Percentiles rank a stretch among this genome's conserved stretches.
Conservation (phyloP, 2,329 filamentous ascomycete genomes). For the Ceratocystis harringtonii region DNA sequence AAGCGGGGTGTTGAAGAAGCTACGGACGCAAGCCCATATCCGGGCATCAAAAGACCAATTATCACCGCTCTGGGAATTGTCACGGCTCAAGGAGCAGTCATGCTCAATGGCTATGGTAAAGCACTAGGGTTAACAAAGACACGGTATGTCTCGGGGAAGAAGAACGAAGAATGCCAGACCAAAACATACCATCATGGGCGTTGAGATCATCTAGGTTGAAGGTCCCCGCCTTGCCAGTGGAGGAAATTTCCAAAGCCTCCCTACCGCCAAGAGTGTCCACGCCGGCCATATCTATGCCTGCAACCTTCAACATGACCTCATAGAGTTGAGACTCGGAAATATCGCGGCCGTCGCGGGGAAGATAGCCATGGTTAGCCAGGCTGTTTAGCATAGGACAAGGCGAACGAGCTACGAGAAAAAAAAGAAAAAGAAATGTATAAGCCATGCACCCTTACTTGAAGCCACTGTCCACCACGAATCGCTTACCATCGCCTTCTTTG, state of each 20-base stretch:
- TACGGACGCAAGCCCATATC: slow-evolving; percentile 21
- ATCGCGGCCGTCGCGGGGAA: slow-evolving; percentile 18
- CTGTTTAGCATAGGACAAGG: slow-evolving; percentile 21
- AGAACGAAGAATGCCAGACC: neutral
- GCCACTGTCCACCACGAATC: neutral
- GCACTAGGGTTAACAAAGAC: neutral
- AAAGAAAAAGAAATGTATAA: neutral
- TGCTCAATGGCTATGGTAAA: slow-evolving; percentile 24
- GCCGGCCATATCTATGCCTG: slow-evolving; percentile 17
- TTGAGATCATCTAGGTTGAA: slow-evolving; percentile 23
- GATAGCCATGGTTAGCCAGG: slow-evolving; percentile 20
- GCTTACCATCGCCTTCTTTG: slow-evolving; percentile 8
- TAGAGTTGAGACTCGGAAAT: slow-evolving; percentile 15
- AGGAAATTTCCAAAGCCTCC: slow-evolving; percentile 20
- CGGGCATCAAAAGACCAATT: slow-evolving; percentile 23
- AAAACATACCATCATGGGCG: slow-evolving; percentile 19
- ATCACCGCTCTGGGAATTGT: slow-evolving; percentile 23
- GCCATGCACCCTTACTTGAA: neutral
- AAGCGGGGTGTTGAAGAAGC: slow-evolving; percentile 18
- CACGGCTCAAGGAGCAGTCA: slow-evolving; percentile 24
- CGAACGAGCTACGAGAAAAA: slow-evolving; percentile 14
- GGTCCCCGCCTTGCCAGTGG: slow-evolving; percentile 22
- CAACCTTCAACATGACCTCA: slow-evolving; percentile 12
- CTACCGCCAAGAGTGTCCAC: slow-evolving; percentile 18
- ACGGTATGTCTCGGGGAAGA: neutral